These are phyloP conservation scores for Calcarisporium arbuscula DNA, from an alignment of 2,329 filamentous ascomycete genomes.

Conservation along the genomic window DNA sequence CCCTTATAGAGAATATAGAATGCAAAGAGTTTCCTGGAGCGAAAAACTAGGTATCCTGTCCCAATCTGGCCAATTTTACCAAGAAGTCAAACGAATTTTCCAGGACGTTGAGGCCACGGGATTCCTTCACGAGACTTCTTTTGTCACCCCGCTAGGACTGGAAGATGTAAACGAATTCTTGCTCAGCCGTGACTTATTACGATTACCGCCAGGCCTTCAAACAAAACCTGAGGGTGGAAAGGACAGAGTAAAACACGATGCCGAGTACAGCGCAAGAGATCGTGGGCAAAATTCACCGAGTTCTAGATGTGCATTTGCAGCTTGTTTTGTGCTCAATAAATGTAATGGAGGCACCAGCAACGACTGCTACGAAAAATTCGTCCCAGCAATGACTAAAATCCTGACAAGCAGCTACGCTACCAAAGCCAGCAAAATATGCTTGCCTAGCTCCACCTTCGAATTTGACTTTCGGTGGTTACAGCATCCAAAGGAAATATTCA, in stretches of 20 bases:
- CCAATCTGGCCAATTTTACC: conserved; percentile 38
- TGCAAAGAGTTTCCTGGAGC: conserved; percentile 43
- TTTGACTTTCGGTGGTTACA: conserved; percentile 15
- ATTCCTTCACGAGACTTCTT: conserved; percentile 3
- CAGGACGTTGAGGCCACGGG: neutral
- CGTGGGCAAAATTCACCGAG: neutral
- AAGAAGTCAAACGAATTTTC: neutral
- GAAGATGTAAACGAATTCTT: neutral
- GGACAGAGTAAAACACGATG: too few relatives aligned
- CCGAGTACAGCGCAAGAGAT: conserved; percentile 9
- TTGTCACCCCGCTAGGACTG: rapidly evolving
- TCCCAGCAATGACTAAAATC: neutral
- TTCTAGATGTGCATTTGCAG: too few relatives aligned
- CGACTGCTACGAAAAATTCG: neutral
- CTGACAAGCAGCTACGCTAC: neutral
- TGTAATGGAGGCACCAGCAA: neutral
- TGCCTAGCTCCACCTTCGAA: too few relatives aligned
- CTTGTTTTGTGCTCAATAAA: neutral
- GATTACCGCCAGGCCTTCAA: too few relatives aligned
- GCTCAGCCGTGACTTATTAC: conserved; percentile 11
- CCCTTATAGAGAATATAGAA: conserved; percentile 27
- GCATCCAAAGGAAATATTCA: neutral
- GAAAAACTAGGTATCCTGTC: conserved; percentile 29
- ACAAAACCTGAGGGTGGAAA: too few relatives aligned
- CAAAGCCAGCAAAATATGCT: neutral